Evolutionary conservation across 2,329 filamentous ascomycete genomes (phyloP), one percentile per base, ranked within the genome.

Genomic region (Proliferodiscus dingleyae): DNA sequence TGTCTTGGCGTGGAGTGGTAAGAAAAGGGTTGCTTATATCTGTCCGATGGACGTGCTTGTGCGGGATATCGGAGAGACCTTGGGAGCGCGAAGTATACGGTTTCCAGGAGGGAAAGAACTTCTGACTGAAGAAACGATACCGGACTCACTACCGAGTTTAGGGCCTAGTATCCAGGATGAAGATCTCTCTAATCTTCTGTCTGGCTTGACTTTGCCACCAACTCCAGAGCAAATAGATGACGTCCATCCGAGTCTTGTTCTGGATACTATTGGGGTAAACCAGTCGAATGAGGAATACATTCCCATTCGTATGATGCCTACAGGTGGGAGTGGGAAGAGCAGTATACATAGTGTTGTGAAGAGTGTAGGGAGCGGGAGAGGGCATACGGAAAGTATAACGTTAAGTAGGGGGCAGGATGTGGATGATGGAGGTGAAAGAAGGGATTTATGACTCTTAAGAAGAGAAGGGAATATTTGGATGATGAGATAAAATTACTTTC

Each of bases 21-120:
- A 83, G 50, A 91, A 87, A 61, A 80, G 80, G 33, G 83, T 89
- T 4, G 89, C 89, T 0, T 97, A 95, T 64, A 93, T 97, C 50
- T 93, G 89, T 50, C 91, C 91, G 0, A 97, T 97, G 91, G 87
- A 96, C 46, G 77, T 96, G 2, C 69, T 95, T 10, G 73, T 97
- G 9, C 78, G 85, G 22, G 91, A 97, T 60, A 95, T 97, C 46
- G 84, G 82, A 22, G 79, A 85, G 51, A 89, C 85, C 0, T 71
- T 96, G 0, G 78, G 82, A 18, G 88, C 88, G 0, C 68, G 68
- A 1, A 76, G 80, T 21, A 78, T 95, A n/a, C 73, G 76, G 4
- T 73, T 95, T 0, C 89, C 89, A 0, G 83, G 81, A 0, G 79
- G 75, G 0, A 67, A 72, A 16, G 49, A 55, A 2, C 30, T 61